Base-by-base conservation (phyloP, 1,139 yeast species). In the Candida sanyaensis region DNA sequence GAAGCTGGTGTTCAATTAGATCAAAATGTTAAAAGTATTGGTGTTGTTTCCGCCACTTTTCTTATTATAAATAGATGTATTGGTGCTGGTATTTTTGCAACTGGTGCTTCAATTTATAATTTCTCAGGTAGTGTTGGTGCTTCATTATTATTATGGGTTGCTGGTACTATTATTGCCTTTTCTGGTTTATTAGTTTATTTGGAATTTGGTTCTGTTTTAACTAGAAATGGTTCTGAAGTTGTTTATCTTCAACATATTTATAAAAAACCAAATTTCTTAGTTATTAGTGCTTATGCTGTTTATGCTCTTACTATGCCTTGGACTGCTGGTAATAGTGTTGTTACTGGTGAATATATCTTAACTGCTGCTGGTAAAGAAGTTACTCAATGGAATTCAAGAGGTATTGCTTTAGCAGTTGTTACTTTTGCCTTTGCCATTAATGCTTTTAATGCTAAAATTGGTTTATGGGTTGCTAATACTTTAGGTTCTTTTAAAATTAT, bases 171-270 rank as follows among this genome's bases (percentile, higher is more conserved):
- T 24, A 83, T 88, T 56, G 89, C 96, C 4, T 73, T 85, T 37
- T 73, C 87, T 29, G 96, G 96, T 4, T 72, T 88, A 56, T 77
- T 82, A 60, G 90, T 87, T 6, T 89, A 88, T 63, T 78, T 89
- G 80, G 96, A 88, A 63, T 86, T 88, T 65, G 96, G 96, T 13
- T 80, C 90, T 10, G 90, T 89, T 37, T 81, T 88, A 54, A 93
- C 95, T 31, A 81, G 86, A 65, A 88, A 88, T 60, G 96, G 96
- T 55, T 96, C 96, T 55, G 96, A 88, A 63, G 88, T 88, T 68
- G 87, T 87, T 61, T 89, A 88, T 63, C 73, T 89, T 57, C 95
- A 88, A 64, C 84, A 80, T 58, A 81, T 88, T 53, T 88, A 77
- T 68, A 75, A 72, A 45, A 80, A 77, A 59, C 96, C 96, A 28